Evolutionary conservation across 306 rosid species (phyloP), one percentile per base, ranked within the genome.

Genomic region (Prunus mume): DNA sequence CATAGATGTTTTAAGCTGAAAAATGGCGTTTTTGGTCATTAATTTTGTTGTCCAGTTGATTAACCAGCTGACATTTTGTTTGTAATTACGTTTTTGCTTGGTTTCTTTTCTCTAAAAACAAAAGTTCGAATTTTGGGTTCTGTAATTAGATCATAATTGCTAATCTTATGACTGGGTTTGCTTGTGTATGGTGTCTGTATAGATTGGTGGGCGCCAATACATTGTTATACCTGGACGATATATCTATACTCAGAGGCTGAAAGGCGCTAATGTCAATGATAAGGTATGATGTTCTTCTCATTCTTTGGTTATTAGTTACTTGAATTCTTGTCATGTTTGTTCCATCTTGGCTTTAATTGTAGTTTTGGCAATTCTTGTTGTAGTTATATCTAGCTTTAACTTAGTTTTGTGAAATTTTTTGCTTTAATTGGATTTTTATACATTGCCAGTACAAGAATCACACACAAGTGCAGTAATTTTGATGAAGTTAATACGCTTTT

Each of bases 161-260:
- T 63, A 63, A 18, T 65, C 69, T 65, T 65, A 10, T n/a, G 13
- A 65, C 47, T 65, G 27, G 64, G 45, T 13, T 73, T 38, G 76
- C 66, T 14, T 46, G 19, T 65, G 12, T 27, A 51, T 81, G 12
- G 50, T 67, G 19, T 30, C 73, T 84, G 74, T 71, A 38, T 75
- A 93, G 98, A 63, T 95, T 69, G 99, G 99, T 34, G 82, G 86
- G 46, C 96, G 97, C 20, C 99, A 95, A 30, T 95, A 90, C 79
- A 95, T 95, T 69, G 99, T 95, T 65, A 88, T 92, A 78, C 97
- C 99, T 10, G 99, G 99, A 49, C 92, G 99, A 18, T 89, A 69
- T 78, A 76, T 95, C 11, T 72, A 82, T 75, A 90, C 90, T 49
- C 99, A 95, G 88, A 86, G 97, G 82, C 93, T 95, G 74, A 89